A percentile compares a stretch with the other conserved stretches of the same genome.
Evolutionary conservation across 202 grass and related monocot species (phyloP).

Genomic region (Hordeum pubiflorum): DNA sequence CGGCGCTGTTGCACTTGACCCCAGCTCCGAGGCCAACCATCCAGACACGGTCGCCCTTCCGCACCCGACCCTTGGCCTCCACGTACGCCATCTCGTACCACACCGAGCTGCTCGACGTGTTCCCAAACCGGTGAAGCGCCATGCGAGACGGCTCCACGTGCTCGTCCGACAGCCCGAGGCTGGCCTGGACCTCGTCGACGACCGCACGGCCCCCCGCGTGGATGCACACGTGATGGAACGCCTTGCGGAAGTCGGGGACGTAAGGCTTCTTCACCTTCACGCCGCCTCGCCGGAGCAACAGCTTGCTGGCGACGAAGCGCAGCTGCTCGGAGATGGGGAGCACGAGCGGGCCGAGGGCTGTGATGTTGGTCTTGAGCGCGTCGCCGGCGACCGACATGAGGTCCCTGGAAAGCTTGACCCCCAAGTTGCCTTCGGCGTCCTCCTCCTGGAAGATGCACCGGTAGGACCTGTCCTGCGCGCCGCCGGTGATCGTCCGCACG

Average conservation of each 20-base stretch:
- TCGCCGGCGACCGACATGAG: conserved; percentile 41
- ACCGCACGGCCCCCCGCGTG: neutral
- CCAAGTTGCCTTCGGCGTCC: conserved; percentile 27
- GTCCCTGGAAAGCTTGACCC: conserved; percentile 49
- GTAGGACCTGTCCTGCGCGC: conserved; percentile 30
- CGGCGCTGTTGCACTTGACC: neutral
- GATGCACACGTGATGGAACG: neutral
- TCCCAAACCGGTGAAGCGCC: neutral
- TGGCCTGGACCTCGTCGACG: neutral
- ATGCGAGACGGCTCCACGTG: neutral
- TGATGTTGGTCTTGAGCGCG: conserved; percentile 42
- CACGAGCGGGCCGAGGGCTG: conserved; percentile 29
- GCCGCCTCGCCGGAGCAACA: too few relatives aligned
- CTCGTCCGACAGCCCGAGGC: neutral
- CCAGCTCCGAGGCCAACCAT: neutral
- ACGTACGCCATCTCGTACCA: neutral
- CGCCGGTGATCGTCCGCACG: conserved; percentile 42
- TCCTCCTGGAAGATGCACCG: conserved; percentile 40
- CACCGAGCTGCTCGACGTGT: neutral
- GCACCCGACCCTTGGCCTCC: neutral
- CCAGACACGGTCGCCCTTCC: neutral
- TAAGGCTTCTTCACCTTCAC: neutral
- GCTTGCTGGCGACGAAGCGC: neutral
- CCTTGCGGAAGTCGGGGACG: neutral
- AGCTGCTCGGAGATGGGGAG: conserved; percentile 45